A percentile compares a stretch with the other conserved stretches of the same genome.
Evolutionary conservation across 495 filamentous ascomycete species (phyloP).

Genomic region (Aspergillus sclerotiicarbonarius): DNA sequence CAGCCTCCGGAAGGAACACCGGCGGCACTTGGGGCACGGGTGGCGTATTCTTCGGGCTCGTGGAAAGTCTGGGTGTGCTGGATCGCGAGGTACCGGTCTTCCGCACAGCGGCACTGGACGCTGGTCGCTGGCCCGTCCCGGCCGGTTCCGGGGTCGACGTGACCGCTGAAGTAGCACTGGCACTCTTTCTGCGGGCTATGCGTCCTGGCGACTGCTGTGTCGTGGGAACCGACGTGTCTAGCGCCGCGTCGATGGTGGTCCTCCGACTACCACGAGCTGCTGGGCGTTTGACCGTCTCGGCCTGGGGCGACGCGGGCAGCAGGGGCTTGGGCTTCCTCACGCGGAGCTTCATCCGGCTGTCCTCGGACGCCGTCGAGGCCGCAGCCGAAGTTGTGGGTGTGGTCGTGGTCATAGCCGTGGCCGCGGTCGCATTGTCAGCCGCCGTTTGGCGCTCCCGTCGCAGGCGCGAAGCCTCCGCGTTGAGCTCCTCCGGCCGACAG

Average conservation of each 20-base stretch:
- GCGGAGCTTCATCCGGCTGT: constrained; percentile 68
- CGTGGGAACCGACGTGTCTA: constrained; percentile 20
- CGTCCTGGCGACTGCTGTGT: constrained; percentile 43
- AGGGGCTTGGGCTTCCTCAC: constrained; percentile 62
- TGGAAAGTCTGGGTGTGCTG: constrained; percentile 45
- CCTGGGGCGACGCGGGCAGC: constrained; percentile 35
- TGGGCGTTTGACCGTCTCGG: constrained; percentile 50
- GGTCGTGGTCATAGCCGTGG: constrained; percentile 20
- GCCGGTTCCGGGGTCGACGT: constrained; percentile 12
- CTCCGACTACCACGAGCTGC: constrained; percentile 54
- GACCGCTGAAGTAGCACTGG: constrained; percentile 19
- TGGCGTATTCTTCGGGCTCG: constrained; percentile 43
- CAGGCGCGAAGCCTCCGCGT: constrained; percentile 59
- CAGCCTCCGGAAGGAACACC: constrained; percentile 21
- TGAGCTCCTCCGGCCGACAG: constrained; percentile 72
- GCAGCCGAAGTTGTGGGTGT: constrained; percentile 15
- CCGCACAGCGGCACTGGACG: constrained; percentile 28
- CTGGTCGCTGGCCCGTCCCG: constrained; percentile 19
- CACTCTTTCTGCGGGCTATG: constrained; percentile 38
- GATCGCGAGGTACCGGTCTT: constrained; percentile 45
- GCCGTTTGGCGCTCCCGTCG: constrained; percentile 61
- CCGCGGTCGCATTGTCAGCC: constrained; percentile 19
- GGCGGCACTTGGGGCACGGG: constrained; percentile 47
- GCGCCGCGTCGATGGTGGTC: constrained; percentile 60
- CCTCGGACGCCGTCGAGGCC: constrained; percentile 38